Percentiles rank a stretch among this genome's conserved stretches.
phyloP scores from a whole-genome alignment of 1,139 yeast species.

The Hemisphaericaspora xylofermentans region DNA sequence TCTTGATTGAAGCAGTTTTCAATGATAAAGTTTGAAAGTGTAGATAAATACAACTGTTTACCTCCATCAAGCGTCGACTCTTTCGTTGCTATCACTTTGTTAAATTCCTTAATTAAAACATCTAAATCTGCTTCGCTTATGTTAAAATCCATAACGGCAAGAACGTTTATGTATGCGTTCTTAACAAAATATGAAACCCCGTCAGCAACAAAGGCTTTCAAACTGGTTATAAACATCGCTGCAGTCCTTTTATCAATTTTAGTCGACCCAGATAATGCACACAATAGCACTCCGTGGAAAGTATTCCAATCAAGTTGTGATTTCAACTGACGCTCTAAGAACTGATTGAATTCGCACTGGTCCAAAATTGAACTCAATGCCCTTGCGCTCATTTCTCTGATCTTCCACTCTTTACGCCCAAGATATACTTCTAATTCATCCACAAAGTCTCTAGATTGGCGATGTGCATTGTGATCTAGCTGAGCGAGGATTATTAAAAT shows the following conservation, averaged over 20 bases:
- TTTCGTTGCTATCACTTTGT: not conserved
- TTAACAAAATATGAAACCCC: slow-evolving; percentile 8
- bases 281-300: slow-evolving; percentile 11
- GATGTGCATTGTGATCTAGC: slow-evolving; percentile 38
- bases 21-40: slow-evolving; percentile 8
- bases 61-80: slow-evolving; percentile 9
- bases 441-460: not conserved
- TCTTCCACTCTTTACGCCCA: slow-evolving; percentile 65
- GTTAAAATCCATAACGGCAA: slow-evolving; percentile 1
- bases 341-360: slow-evolving; percentile 7
- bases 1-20: not conserved
- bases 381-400: slow-evolving; percentile 82
- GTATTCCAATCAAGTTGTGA: slow-evolving; percentile 8
- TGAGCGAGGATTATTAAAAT: slow-evolving; percentile 70
- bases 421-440: slow-evolving; percentile 12
- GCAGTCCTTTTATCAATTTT: not conserved
- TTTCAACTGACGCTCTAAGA: slow-evolving; percentile 27
- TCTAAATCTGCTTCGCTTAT: slow-evolving; percentile 1
- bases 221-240: not conserved
- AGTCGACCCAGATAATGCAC: slow-evolving; percentile 2
- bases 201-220: not conserved
- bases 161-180: slow-evolving; percentile 9
- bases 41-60: slow-evolving; percentile 10
- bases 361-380: slow-evolving; percentile 53
- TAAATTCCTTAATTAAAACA: slow-evolving; percentile 4